Base-by-base conservation (phyloP, 495 filamentous ascomycete genomes). In the Aspergillus heteromorphus region DNA sequence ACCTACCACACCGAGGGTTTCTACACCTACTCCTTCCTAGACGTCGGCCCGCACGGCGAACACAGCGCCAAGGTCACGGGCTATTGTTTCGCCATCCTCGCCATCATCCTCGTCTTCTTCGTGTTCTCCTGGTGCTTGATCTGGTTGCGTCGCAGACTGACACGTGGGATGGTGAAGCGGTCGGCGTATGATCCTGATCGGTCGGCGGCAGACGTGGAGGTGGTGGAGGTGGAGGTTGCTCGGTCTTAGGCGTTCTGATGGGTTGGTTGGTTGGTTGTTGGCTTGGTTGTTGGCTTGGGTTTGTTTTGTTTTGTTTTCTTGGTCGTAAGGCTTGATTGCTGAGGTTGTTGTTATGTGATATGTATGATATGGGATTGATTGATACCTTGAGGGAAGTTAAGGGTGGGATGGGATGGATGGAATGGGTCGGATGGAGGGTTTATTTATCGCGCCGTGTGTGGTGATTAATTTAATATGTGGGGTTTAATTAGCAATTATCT, bases 11-110 rank as follows among this genome's bases (percentile, higher is more conserved):
- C 83, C 0, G 70, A 88, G 62, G 81, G 80, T 1, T 91, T 86
- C 60, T 95, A 89, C 64, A 76, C 86, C 0, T 95, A 95, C 66
- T 56, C 58, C 43, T 95, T 95, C 73, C 73, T 93, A 0, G 75
- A 95, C 65, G 77, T 80, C 0, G 59, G 69, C 49, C 66, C 70
- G 64, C 51, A 73, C 59, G 61, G 69, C 31, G 69, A 78, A 67
- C 60, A 75, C 62, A 66, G 73, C 62, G 64, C 70, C 29, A 41
- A 55, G 11, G 73, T 83, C 58, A 59, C 75, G 47, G 65, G 71
- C 50, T 68, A 84, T 67, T 71, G 79, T 63, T 70, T 79, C 63
- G 64, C 80, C 1, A 88, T 95, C 50, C 72, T 83, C 14, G 77
- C 75, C 1, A 87, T 73, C 2, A 77, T 80, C n/a, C 58, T 84